phyloP scores from a whole-genome alignment of 1,284 basidiomycete genomes.

The Pseudozyma sp. region DNA sequence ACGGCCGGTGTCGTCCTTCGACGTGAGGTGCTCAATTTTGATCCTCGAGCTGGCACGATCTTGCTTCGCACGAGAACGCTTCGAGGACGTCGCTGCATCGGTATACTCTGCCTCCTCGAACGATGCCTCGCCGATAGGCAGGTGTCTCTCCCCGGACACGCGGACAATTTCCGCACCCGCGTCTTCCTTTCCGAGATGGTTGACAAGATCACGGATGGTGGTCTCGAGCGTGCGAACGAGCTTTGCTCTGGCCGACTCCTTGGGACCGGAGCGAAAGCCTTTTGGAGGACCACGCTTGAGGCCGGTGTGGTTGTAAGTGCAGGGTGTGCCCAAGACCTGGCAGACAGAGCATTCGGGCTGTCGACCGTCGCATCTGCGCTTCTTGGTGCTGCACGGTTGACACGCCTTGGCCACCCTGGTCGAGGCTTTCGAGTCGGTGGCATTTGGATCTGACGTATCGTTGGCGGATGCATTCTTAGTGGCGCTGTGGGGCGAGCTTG shows the following conservation, averaged over 20 bases:
- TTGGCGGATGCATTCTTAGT: constrained; percentile 1
- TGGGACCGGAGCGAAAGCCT: constrained; percentile 59
- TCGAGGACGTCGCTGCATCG: not conserved
- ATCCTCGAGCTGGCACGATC: constrained; percentile 14
- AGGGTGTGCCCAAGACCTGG: constrained; percentile 53
- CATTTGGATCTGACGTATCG: constrained; percentile 8
- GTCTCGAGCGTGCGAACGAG: constrained; percentile 58
- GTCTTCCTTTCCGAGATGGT: constrained; percentile 51
- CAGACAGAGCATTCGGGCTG: constrained; percentile 62
- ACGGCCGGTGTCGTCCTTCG: constrained; percentile 3
- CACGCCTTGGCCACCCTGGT: constrained; percentile 58
- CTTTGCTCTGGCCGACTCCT: constrained; percentile 56
- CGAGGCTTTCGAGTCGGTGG: constrained; percentile 23
- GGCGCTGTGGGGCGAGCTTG: constrained; percentile 4
- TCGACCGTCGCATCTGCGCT: constrained; percentile 62
- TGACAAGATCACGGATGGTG: constrained; percentile 57
- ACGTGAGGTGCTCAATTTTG: constrained; percentile 33
- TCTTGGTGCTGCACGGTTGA: constrained; percentile 58
- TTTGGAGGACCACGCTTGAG: constrained; percentile 61
- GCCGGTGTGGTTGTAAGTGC: constrained; percentile 57
- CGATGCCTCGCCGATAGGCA: constrained; percentile 13
- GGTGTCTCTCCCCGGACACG: constrained; percentile 48
- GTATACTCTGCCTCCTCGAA: not conserved
- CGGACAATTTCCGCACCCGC: constrained; percentile 52
- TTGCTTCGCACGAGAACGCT: not conserved